phyloP scores from a whole-genome alignment of 2,329 filamentous ascomycete genomes.

The Calonectria pauciramosa region DNA sequence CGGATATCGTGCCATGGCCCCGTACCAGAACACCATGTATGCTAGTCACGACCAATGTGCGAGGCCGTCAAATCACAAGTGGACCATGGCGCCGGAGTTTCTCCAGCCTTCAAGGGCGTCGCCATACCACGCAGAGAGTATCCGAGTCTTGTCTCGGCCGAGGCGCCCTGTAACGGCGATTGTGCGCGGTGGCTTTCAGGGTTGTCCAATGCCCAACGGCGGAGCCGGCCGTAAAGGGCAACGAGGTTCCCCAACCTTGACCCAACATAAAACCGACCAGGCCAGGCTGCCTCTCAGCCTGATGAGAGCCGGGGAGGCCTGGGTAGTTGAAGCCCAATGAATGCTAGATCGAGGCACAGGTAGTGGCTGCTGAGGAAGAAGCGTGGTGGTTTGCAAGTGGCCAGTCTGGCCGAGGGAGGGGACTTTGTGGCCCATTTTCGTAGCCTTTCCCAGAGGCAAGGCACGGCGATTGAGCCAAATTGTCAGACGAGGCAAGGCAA shows the following conservation, averaged over 20 bases:
- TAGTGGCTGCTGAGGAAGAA: neutral
- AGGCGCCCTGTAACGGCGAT: slow-evolving; percentile 15
- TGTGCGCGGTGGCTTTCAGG: neutral
- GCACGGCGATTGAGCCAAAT: neutral
- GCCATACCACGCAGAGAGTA: slow-evolving; percentile 21
- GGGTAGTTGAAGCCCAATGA: slow-evolving; percentile 30
- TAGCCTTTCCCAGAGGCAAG: slow-evolving; percentile 14
- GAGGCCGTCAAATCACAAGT: slow-evolving; percentile 32
- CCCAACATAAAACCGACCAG: slow-evolving; percentile 16
- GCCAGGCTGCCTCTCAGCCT: slow-evolving; percentile 30
- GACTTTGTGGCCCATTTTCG: slow-evolving; percentile 12
- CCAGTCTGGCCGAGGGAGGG: neutral
- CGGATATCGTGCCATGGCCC: slow-evolving; percentile 31
- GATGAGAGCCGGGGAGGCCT: slow-evolving; percentile 22
- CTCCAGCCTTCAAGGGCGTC: slow-evolving; percentile 13
- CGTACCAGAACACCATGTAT: slow-evolving; percentile 31
- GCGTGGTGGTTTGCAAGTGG: slow-evolving; percentile 19
- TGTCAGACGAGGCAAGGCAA: slow-evolving; percentile 24
- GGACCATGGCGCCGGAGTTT: slow-evolving; percentile 24
- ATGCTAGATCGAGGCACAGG: slow-evolving; percentile 20
- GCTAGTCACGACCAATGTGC: slow-evolving; percentile 18
- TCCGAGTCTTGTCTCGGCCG: slow-evolving; percentile 11
- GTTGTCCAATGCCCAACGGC: slow-evolving; percentile 6
- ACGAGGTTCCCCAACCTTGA: slow-evolving; percentile 18
- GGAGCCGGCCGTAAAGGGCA: slow-evolving; percentile 14